Evolutionary conservation across 2,329 filamentous ascomycete species (phyloP).

Genomic region (Epichloe hybrida): DNA sequence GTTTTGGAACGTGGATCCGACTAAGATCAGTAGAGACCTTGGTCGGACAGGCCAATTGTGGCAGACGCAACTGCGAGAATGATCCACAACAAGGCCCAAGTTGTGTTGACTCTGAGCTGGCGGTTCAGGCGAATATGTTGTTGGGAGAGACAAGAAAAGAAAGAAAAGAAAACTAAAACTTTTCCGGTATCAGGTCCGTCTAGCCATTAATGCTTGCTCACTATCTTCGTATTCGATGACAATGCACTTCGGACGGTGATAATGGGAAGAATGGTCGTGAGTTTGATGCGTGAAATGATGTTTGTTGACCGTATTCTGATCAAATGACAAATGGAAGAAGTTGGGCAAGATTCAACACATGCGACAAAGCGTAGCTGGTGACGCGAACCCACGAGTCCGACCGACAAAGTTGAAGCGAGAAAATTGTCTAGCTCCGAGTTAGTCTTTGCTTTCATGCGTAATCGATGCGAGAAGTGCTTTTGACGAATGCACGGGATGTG

Average conservation of each 20-base stretch:
- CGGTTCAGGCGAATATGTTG: not conserved
- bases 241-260: constrained; percentile 6
- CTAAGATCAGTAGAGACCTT: constrained; percentile 27
- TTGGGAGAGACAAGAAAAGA: constrained; percentile 1
- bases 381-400: not conserved
- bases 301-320: not conserved
- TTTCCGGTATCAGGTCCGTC: constrained; percentile 13
- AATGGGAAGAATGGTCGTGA: not conserved
- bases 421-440: not conserved
- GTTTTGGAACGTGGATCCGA: constrained; percentile 19
- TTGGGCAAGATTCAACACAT: not conserved
- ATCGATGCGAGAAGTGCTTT: not conserved
- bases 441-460: not conserved
- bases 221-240: constrained; percentile 10
- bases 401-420: not conserved
- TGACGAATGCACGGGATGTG: not conserved
- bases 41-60: constrained; percentile 16
- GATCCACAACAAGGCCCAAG: not conserved
- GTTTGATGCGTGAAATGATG: not conserved
- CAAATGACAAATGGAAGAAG: not conserved
- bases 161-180: constrained; percentile 6
- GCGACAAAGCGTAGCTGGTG: not conserved
- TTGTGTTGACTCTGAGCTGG: not conserved
- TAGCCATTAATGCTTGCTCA: constrained; percentile 21
- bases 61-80: constrained; percentile 4